Evolutionary conservation across 495 filamentous ascomycete species (phyloP).

Genomic region (Penicillium lagena): DNA sequence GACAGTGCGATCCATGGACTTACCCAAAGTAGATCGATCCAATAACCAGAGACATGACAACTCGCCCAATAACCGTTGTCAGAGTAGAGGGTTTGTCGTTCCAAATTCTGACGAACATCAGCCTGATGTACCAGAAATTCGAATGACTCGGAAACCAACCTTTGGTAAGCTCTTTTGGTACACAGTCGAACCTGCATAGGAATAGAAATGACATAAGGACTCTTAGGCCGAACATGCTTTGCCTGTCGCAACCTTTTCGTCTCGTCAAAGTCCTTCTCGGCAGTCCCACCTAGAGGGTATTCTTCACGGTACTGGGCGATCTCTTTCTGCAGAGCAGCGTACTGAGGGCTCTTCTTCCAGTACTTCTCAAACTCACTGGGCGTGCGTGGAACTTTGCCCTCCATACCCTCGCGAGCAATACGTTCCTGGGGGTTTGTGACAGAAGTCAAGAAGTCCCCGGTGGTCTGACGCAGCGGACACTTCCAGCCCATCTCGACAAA

Average conservation of each 20-base stretch:
- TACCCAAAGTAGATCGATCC: slow-evolving; percentile 80
- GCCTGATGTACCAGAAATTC: background rate
- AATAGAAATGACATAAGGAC: slow-evolving; percentile 39
- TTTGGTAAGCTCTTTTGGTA: slow-evolving; percentile 45
- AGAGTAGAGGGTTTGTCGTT: slow-evolving; percentile 73
- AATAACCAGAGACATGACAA: slow-evolving; percentile 74
- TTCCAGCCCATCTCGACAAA: slow-evolving; percentile 56
- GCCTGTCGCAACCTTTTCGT: slow-evolving; percentile 31
- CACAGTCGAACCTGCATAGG: slow-evolving; percentile 44
- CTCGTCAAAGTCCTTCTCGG: slow-evolving; percentile 23
- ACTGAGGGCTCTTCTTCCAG: slow-evolving; percentile 50
- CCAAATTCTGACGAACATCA: slow-evolving; percentile 41
- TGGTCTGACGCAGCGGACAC: slow-evolving; percentile 53
- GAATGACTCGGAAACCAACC: slow-evolving; percentile 10
- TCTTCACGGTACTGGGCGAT: slow-evolving; percentile 41
- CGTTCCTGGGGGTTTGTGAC: slow-evolving; percentile 64
- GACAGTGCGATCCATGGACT: slow-evolving; percentile 20
- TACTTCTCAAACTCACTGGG: slow-evolving; percentile 62
- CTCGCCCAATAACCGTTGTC: slow-evolving; percentile 72
- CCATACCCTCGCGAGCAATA: slow-evolving; percentile 52
- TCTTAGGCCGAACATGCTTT: slow-evolving; percentile 35
- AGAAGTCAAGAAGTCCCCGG: slow-evolving; percentile 67
- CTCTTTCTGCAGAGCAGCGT: slow-evolving; percentile 41
- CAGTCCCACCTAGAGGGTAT: slow-evolving; percentile 26
- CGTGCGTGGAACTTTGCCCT: slow-evolving; percentile 60